Evolutionary conservation across 805 yeast species (phyloP).

Genomic region (Metahyphopichia silvanorum): DNA sequence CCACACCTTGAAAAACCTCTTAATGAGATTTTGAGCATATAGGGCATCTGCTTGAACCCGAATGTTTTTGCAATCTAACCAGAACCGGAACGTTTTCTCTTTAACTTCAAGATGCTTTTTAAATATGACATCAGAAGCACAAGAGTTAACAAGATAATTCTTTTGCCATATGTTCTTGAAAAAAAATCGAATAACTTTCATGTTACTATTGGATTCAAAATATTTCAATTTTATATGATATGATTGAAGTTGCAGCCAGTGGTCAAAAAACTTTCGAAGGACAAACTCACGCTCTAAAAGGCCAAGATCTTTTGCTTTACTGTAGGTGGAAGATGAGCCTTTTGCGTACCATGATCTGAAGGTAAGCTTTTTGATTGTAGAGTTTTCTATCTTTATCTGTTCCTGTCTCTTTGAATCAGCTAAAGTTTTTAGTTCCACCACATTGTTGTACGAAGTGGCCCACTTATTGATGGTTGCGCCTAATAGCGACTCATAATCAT

Average conservation of each 20-base stretch:
- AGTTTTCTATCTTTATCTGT: not conserved
- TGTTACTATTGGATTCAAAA: slow-evolving; percentile 5
- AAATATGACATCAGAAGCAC: slow-evolving; percentile 6
- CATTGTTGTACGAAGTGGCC: not conserved
- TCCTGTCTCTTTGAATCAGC: not conserved
- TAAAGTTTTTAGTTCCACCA: not conserved
- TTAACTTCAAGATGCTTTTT: slow-evolving; percentile 5
- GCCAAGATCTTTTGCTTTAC: slow-evolving; percentile 1
- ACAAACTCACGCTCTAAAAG: slow-evolving; percentile 12
- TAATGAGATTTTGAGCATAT: not conserved
- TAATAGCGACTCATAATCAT: not conserved
- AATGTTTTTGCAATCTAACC: slow-evolving; percentile 10
- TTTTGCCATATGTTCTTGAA: slow-evolving; percentile 13
- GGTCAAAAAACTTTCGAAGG: slow-evolving; percentile 9
- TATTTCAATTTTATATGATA: slow-evolving; percentile 2
- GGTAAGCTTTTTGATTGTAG: not conserved
- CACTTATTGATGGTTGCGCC: no score
- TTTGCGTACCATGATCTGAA: slow-evolving; percentile 6
- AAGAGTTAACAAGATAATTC: slow-evolving; percentile 5
- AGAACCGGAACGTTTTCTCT: slow-evolving; percentile 5
- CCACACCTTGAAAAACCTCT: not conserved
- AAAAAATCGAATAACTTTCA: slow-evolving; percentile 5
- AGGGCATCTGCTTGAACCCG: slow-evolving; percentile 8
- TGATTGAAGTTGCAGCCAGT: slow-evolving; percentile 10
- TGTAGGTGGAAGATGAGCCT: slow-evolving; percentile 5